Conservation (phyloP, 208 protist genomes). For the Acanthamoeba lenticulata region DNA sequence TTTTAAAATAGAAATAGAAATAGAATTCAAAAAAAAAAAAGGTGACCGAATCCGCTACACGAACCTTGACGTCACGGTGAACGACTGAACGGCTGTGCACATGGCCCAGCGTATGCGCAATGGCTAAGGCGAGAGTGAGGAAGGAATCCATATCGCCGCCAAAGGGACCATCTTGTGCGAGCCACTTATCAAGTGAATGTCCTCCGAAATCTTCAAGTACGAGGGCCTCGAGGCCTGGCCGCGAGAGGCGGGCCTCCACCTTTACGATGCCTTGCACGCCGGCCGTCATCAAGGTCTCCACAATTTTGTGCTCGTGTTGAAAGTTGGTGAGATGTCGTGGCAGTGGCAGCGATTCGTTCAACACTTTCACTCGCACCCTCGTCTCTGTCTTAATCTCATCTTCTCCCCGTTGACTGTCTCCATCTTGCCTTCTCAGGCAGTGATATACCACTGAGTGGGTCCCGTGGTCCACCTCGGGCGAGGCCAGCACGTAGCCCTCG, state of each 20-base stretch:
- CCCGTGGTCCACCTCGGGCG: background rate
- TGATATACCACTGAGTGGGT: background rate
- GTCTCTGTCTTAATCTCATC: background rate
- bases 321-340: constrained; percentile 45
- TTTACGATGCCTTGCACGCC: background rate
- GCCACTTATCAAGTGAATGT: constrained; percentile 43
- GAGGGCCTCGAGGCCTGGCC: constrained; percentile 30
- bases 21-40: background rate
- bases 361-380: background rate
- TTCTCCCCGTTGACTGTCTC: background rate
- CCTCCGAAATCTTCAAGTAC: constrained; percentile 52
- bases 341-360: constrained; percentile 44
- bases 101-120: background rate
- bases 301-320: constrained; percentile 35
- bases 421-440: background rate
- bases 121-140: background rate
- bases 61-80: constrained; percentile 38
- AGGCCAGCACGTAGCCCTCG: background rate
- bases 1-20: background rate
- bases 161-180: background rate
- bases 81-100: constrained; percentile 10
- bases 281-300: background rate
- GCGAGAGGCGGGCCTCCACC: background rate
- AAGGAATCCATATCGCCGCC: background rate
- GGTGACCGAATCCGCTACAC: background rate